A percentile compares a stretch with the other conserved stretches of the same genome.
These are phyloP conservation scores for Plectosphaerella cucumerina DNA, from an alignment of 2,329 filamentous ascomycete species.

Conservation along the genomic window DNA sequence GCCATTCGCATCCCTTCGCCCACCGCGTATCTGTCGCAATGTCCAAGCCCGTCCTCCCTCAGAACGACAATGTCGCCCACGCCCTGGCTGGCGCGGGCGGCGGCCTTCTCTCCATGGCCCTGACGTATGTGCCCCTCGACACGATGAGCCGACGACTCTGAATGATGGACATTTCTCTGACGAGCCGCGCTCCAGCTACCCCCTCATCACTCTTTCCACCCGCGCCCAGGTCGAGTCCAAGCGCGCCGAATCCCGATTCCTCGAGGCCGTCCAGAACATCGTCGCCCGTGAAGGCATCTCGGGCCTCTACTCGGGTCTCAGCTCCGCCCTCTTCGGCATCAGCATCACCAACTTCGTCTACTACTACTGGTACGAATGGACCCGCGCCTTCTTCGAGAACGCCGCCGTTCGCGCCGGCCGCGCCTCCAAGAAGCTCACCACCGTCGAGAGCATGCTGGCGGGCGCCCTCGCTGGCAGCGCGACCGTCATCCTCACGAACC, in stretches of 20 bases:
- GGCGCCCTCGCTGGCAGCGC: slow-evolving; percentile 91
- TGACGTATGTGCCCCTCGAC: slow-evolving; percentile 61
- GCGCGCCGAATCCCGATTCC: slow-evolving; percentile 79
- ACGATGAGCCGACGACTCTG: no score
- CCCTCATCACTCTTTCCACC: slow-evolving; percentile 94
- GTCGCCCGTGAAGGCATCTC: slow-evolving; percentile 85
- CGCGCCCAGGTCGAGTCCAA: slow-evolving; percentile 97
- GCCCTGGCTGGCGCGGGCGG: slow-evolving; percentile 90
- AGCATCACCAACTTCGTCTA: slow-evolving; percentile 99
- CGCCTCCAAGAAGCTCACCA: slow-evolving; percentile 77
- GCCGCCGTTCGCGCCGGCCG: slow-evolving; percentile 71
- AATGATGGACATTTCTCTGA: no score
- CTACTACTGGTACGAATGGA: slow-evolving; percentile 99
- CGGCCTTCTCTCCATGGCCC: slow-evolving; percentile 88
- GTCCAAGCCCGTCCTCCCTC: slow-evolving; percentile 65
- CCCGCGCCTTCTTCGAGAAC: slow-evolving; percentile 77
- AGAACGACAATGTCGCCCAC: slow-evolving; percentile 96
- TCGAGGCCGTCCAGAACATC: slow-evolving; percentile 79
- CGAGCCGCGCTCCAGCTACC: slow-evolving; percentile 58
- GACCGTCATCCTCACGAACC: slow-evolving; percentile 94
- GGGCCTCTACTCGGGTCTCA: slow-evolving; percentile 88
- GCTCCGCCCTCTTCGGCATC: slow-evolving; percentile 94
- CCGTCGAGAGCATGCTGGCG: slow-evolving; percentile 89
- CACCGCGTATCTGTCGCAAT: slow-evolving; percentile 11
- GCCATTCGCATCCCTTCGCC: not conserved